Conservation (phyloP, 495 filamentous ascomycete genomes). For the Penicillium tannophilum region DNA sequence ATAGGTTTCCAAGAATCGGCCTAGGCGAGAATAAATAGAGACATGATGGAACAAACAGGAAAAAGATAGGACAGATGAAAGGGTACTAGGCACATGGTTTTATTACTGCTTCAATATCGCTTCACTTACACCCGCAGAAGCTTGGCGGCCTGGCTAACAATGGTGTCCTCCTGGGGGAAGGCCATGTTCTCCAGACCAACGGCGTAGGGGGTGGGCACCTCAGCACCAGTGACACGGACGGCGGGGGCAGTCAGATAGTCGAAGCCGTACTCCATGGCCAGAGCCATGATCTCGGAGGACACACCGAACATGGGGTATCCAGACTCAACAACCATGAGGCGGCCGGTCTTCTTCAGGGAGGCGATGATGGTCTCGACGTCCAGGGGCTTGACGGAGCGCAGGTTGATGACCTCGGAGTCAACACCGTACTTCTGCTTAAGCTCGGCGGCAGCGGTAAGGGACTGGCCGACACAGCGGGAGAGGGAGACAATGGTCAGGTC, state of each 20-base stretch:
- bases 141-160: slow-evolving; percentile 81
- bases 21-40: slow-evolving; percentile 29
- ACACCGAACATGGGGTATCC: slow-evolving; percentile 96
- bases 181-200: slow-evolving; percentile 83
- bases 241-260: slow-evolving; percentile 95
- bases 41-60: slow-evolving; percentile 30
- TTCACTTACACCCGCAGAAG: slow-evolving; percentile 69
- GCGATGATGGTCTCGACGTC: slow-evolving; percentile 94
- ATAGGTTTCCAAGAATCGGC: slow-evolving; percentile 37
- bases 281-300: slow-evolving; percentile 84
- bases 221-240: slow-evolving; percentile 90
- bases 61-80: slow-evolving; percentile 30
- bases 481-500: slow-evolving; percentile 94
- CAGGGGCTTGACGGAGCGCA: slow-evolving; percentile 93
- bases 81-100: slow-evolving; percentile 40
- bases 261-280: slow-evolving; percentile 97
- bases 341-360: slow-evolving; percentile 97
- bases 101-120: slow-evolving; percentile 29
- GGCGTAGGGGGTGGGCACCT: slow-evolving; percentile 94
- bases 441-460: slow-evolving; percentile 79
- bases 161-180: slow-evolving; percentile 85
- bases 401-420: slow-evolving; percentile 95
- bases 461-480: slow-evolving; percentile 94
- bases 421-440: slow-evolving; percentile 96
- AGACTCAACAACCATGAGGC: slow-evolving; percentile 88